Evolutionary conservation across 2,329 filamentous ascomycete genomes (phyloP), one percentile per base, ranked within the genome.

Genomic region (Fusarium sp.): DNA sequence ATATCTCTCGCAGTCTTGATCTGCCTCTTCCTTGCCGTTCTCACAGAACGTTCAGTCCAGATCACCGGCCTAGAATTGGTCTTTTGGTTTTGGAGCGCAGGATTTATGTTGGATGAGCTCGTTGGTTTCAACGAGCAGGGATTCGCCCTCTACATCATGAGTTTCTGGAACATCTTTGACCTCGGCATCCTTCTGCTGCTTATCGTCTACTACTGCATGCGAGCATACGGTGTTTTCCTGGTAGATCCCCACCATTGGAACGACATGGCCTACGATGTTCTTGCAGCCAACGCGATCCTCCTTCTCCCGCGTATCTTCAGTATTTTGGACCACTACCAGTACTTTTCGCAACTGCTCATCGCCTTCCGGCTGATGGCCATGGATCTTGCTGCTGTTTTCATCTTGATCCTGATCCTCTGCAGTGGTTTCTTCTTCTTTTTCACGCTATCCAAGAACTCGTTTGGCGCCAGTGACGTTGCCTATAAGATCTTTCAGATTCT

Each of bases 31-130:
- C 85, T 98, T 20, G 93, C 95, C 11, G 95, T 98, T 11, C 88
- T 98, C 5, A 86, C 90, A 13, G 86, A 94, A 79, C 90, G 94
- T 68, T 96, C 94, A 4, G 88, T 92, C 64, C 89, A 92, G 62
- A 98, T 98, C 78, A 97, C 95, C 1, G 90, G 90, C 0, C 85
- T 98, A 11, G 96, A 98, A 82, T 86, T 98, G 18, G 82, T 98
- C 14, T 98, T 98, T 83, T 98, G 96, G 96, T 94, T 98, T 82
- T 98, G 96, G 95, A 97, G 95, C 80, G 94, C 95, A 29, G 96
- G 96, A 1, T 98, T 97, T 83, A 97, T 98, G 95, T 90, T 98
- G 35, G 96, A 98, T 79, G 96, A 98, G 83, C 89, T 98, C 24
- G 95, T 98, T 20, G 95, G 95, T 13, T 98, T 98, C 86, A 98